These are phyloP conservation scores for Leccinum fibrillosum DNA, from an alignment of 768 basidiomycete genomes.

Conservation along the genomic window DNA sequence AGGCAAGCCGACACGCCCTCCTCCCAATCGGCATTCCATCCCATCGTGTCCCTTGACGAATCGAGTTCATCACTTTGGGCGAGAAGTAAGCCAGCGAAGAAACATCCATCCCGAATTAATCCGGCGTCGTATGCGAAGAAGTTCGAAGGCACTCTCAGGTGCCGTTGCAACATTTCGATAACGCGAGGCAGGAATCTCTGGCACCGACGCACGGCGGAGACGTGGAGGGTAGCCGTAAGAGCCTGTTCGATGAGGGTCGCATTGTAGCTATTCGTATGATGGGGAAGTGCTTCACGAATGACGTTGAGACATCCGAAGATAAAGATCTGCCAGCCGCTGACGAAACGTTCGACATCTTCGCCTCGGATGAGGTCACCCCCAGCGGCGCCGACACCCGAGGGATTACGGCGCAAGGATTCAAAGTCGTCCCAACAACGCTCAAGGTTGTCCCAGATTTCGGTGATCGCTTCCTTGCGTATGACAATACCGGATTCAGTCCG, in stretches of 20 bases:
- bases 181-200: conserved; percentile 47
- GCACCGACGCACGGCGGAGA: conserved; percentile 47
- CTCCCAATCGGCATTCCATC: conserved; percentile 31
- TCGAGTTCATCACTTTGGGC: conserved; percentile 49
- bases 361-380: conserved; percentile 34
- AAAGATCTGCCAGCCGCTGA: conserved; percentile 88
- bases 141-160: conserved; percentile 38
- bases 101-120: conserved; percentile 85
- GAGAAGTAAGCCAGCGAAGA: conserved; percentile 78
- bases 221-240: conserved; percentile 45
- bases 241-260: conserved; percentile 45
- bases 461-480: conserved; percentile 62
- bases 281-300: conserved; percentile 69
- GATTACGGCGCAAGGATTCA: conserved; percentile 53
- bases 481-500: conserved; percentile 46
- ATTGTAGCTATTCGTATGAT: conserved; percentile 43
- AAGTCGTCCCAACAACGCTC: conserved; percentile 85
- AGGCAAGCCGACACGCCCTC: conserved; percentile 52
- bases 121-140: conserved; percentile 87
- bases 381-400: conserved; percentile 40
- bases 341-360: conserved; percentile 64
- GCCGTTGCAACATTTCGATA: conserved; percentile 49
- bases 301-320: conserved; percentile 91
- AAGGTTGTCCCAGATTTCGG: conserved; percentile 81
- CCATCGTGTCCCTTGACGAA: conserved; percentile 12